Evolutionary conservation across 2,329 filamentous ascomycete genomes (phyloP).

Genomic region (Penicillium freii): DNA sequence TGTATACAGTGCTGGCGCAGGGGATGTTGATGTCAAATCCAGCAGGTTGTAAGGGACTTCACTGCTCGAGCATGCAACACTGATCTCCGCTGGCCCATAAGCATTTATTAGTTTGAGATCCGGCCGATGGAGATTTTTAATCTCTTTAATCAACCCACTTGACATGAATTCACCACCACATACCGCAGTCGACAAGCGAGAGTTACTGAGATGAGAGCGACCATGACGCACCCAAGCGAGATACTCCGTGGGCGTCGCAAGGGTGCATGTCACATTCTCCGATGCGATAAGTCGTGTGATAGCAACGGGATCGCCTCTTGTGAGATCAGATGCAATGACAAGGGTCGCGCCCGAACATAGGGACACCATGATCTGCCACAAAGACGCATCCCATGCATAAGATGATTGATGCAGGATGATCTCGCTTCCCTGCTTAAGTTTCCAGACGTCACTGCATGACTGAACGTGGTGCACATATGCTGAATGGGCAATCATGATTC

Average conservation of each 20-base stretch:
- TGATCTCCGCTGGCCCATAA: slow-evolving; percentile 33
- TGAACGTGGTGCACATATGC: slow-evolving; percentile 16
- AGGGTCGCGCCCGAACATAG: slow-evolving; percentile 21
- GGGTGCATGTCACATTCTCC: slow-evolving; percentile 18
- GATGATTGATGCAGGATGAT: slow-evolving; percentile 26
- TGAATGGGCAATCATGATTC: slow-evolving; percentile 14
- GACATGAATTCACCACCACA: slow-evolving; percentile 25
- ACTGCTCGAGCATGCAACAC: slow-evolving; percentile 18
- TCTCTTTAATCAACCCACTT: slow-evolving; percentile 6
- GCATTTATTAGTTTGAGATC: slow-evolving; percentile 23
- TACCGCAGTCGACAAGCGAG: slow-evolving; percentile 13
- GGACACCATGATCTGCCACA: slow-evolving; percentile 21
- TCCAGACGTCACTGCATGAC: slow-evolving; percentile 7
- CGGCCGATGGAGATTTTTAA: slow-evolving; percentile 12
- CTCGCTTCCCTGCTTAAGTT: slow-evolving; percentile 10
- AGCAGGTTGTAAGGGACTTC: slow-evolving; percentile 20
- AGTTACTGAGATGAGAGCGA: slow-evolving; percentile 1
- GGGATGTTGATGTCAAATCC: background rate
- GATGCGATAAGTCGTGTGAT: slow-evolving; percentile 17
- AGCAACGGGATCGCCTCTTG: slow-evolving; percentile 19
- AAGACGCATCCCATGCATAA: slow-evolving; percentile 24
- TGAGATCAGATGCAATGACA: slow-evolving; percentile 11
- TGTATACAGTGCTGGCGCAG: slow-evolving; percentile 19
- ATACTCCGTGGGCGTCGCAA: slow-evolving; percentile 24
- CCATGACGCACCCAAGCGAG: slow-evolving; percentile 17